Conservation (phyloP, 2,329 filamentous ascomycete species). For the Hortaea sp. region DNA sequence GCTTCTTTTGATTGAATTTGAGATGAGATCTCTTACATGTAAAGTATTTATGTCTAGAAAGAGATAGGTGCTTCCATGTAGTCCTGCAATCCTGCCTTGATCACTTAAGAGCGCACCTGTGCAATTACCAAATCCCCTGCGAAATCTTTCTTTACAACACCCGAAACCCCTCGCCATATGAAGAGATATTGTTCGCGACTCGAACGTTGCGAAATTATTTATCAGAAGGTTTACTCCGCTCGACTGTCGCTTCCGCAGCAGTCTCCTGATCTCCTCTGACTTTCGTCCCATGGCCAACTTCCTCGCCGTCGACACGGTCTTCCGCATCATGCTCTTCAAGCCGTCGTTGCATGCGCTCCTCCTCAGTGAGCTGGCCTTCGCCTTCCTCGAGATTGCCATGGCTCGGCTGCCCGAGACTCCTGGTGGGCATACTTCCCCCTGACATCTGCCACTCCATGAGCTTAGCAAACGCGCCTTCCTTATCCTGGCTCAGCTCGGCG, state of each 20-base stretch:
- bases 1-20: no score
- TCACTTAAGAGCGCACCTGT: no score
- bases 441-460: slow-evolving; percentile 98
- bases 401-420: neutral
- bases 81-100: no score
- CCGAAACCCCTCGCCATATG: no score
- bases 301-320: slow-evolving; percentile 26
- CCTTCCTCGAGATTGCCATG: neutral
- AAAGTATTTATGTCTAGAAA: no score
- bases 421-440: neutral
- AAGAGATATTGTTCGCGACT: no score
- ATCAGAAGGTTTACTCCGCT: slow-evolving; percentile 10
- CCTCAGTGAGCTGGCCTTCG: slow-evolving; percentile 29
- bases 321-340: slow-evolving; percentile 27
- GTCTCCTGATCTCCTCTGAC: slow-evolving; percentile 21
- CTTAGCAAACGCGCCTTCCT: slow-evolving; percentile 77
- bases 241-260: slow-evolving; percentile 18
- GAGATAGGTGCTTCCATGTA: no score
- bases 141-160: no score
- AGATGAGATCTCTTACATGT: no score
- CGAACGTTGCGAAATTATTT: neutral
- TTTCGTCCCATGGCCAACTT: slow-evolving; percentile 21
- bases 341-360: slow-evolving; percentile 41
- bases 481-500: slow-evolving; percentile 59
- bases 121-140: no score